Evolutionary conservation across 305 asterid genomes (phyloP).

Genomic region (Vinca major): DNA sequence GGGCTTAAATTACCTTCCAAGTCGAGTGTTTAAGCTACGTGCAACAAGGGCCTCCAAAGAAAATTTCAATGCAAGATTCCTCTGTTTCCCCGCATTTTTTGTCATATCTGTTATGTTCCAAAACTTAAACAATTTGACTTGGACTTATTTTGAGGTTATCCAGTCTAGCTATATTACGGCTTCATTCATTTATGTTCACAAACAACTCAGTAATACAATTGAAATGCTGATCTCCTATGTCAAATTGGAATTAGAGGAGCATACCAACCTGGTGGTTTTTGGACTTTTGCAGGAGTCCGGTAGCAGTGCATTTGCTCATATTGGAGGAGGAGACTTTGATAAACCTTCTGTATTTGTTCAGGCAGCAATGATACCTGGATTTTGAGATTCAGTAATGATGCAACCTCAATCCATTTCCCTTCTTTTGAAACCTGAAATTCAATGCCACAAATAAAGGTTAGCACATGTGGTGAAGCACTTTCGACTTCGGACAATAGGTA

Average conservation of each 20-base stretch:
- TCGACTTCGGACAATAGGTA: no score
- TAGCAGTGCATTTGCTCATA: conserved; percentile 51
- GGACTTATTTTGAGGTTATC: no score
- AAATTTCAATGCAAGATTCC: not conserved
- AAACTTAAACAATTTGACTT: no score
- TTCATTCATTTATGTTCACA: not conserved
- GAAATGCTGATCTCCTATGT: not conserved
- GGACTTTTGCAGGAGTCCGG: conserved; percentile 29
- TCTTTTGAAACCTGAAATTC: conserved; percentile 39
- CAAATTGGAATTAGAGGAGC: conserved; percentile 5
- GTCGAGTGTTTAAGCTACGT: not conserved
- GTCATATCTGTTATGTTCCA: not conserved
- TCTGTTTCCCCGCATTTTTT: not conserved
- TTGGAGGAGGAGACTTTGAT: conserved; percentile 36
- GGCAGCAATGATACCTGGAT: conserved; percentile 25
- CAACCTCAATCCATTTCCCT: conserved; percentile 66
- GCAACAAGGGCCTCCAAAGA: not conserved
- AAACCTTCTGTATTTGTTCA: conserved; percentile 45
- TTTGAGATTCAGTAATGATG: conserved; percentile 27
- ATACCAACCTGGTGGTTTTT: conserved; percentile 22
- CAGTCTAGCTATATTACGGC: not conserved
- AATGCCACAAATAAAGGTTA: not conserved
- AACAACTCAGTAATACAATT: no score
- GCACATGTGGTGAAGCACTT: not conserved
- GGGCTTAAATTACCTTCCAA: not conserved